Evolutionary conservation across 495 filamentous ascomycete species (phyloP), one percentile per base, ranked within the genome.

Genomic region (Peziza echinospora): DNA sequence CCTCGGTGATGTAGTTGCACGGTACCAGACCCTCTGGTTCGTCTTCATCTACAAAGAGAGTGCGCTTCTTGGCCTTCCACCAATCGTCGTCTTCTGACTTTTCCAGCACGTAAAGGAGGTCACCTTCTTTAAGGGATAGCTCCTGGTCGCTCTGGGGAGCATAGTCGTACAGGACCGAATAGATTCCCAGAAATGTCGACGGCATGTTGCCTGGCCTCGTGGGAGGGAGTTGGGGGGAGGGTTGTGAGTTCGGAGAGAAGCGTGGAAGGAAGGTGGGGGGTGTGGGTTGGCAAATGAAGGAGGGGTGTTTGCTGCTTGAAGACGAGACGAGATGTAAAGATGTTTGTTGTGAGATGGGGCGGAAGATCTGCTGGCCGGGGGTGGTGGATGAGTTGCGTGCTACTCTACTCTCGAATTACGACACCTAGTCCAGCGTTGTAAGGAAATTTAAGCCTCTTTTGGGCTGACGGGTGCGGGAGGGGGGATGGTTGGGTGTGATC

Each of bases 11-110:
- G 62, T 99, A 99, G 62, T 94, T 99, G 55, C 80, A 87, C 23
- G 89, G 87, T 41, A 96, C 78, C 63, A 99, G 64, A 49, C 89
- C 89, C 52, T 84, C 76, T 3, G 89, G 89, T 61, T 97, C 89
- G 44, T 94, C 89, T 24, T 94, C 85, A 46, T 93, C 89, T 21
- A 91, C 84, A 37, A 64, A 72, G n/a, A 73, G 72, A 24, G 82
- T 83, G 72, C 86, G 93, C 73, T 93, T 94, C 70, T 94, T 94
- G 17, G 82, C 86, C 61, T 81, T 93, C 87, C 87, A 96, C 87
- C 87, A 94, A 58, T 82, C 82, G 66, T 94, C 87, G 5, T 93
- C 85, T 23, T 64, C 60, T 59, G 75, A 84, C 67, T 92, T 93
- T 54, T 96, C 84, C 43, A 96, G 67, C 25, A 99, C 69, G 61